Conservation (phyloP, 441 rosid genomes). For the Sinapis alba region DNA sequence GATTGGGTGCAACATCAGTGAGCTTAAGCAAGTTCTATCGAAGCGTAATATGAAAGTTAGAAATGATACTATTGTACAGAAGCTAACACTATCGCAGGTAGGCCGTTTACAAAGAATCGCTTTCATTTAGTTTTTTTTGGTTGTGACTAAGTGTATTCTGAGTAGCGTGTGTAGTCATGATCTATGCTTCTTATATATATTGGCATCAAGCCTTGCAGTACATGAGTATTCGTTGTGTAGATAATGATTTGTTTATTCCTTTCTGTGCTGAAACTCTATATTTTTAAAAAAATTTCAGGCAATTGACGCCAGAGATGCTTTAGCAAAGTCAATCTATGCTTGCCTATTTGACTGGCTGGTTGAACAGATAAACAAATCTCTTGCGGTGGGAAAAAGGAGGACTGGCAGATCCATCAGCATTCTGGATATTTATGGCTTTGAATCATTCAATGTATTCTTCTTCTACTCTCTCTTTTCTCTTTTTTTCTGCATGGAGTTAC, state of each 20-base stretch:
- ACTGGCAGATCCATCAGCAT: constrained; percentile 79
- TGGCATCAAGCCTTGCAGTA: constrained; percentile 15
- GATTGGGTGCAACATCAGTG: constrained; percentile 69
- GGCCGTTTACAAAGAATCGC: background rate
- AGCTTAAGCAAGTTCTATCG: constrained; percentile 74
- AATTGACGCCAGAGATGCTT: constrained; percentile 78
- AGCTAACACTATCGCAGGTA: constrained; percentile 85
- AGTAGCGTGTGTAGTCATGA: constrained; percentile 3
- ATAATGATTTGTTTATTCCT: background rate
- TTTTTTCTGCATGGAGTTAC: constrained; percentile 5
- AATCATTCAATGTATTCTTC: constrained; percentile 73
- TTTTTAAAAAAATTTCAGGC: constrained; percentile 64
- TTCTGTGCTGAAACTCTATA: constrained; percentile 3
- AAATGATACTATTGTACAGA: constrained; percentile 82
- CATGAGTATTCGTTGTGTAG: background rate
- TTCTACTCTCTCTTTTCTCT: constrained; percentile 9
- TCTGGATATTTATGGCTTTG: constrained; percentile 95
- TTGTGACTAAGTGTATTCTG: background rate
- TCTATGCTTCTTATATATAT: background rate
- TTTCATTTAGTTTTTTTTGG: background rate
- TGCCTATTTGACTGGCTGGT: constrained; percentile 88
- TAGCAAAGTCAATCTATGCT: constrained; percentile 82
- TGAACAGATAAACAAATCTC: constrained; percentile 72
- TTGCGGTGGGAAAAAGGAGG: constrained; percentile 53
- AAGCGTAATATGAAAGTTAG: constrained; percentile 93